Conservation (phyloP, 2,329 filamentous ascomycete species). For the Nothopassalora personata region DNA sequence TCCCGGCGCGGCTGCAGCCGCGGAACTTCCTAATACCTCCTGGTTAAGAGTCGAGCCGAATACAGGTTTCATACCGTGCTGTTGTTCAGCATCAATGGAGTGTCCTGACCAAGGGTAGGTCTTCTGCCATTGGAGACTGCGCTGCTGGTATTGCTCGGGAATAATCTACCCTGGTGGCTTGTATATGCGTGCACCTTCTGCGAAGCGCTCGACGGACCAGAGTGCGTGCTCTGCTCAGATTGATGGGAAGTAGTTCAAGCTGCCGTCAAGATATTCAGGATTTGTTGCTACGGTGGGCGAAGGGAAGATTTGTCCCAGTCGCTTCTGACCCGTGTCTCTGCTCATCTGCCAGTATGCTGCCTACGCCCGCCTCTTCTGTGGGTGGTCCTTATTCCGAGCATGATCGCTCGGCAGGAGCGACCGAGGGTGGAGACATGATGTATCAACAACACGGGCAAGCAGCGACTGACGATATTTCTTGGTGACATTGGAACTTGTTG, state of each 20-base stretch:
- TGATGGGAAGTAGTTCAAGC: background rate
- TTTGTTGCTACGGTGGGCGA: too few relatives aligned
- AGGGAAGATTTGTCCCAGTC: too few relatives aligned
- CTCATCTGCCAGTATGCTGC: too few relatives aligned
- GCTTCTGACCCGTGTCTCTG: too few relatives aligned
- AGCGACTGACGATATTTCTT: constrained; percentile 1
- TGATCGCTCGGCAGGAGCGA: background rate
- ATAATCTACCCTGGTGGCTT: background rate
- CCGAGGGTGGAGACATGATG: background rate
- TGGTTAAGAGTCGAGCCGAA: background rate
- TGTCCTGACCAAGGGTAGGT: background rate
- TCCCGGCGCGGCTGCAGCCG: background rate
- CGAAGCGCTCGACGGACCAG: background rate
- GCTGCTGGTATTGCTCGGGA: background rate
- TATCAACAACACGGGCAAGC: background rate
- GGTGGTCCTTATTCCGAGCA: too few relatives aligned
- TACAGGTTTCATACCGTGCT: background rate
- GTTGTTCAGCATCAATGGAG: background rate
- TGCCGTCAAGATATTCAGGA: background rate
- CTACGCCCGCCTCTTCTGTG: too few relatives aligned
- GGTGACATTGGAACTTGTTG: constrained; percentile 5
- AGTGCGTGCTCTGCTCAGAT: background rate
- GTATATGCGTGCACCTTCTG: background rate
- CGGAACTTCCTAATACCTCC: background rate
- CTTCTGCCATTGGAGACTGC: background rate